Conservation (phyloP, 129 eudicot genomes). For the Tanacetum coccineum region DNA sequence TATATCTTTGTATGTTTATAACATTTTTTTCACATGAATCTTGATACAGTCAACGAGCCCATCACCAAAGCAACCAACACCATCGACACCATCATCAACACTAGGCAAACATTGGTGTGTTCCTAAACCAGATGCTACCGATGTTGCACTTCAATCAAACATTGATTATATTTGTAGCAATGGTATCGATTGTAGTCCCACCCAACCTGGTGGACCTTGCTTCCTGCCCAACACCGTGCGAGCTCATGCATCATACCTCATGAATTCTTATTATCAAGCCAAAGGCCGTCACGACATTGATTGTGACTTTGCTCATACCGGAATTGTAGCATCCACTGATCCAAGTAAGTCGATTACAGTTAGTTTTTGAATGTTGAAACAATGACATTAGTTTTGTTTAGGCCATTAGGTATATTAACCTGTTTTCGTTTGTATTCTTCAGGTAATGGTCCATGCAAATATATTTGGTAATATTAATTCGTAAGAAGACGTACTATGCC, state of each 20-base stretch:
- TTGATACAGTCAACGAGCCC: conserved; percentile 17
- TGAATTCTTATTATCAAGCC: conserved; percentile 56
- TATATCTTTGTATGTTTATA: neutral
- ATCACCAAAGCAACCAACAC: conserved; percentile 20
- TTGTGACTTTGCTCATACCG: conserved; percentile 54
- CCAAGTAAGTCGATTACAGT: conserved; percentile 47
- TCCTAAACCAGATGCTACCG: conserved; percentile 42
- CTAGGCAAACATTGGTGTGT: conserved; percentile 46
- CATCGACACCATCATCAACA: conserved; percentile 15
- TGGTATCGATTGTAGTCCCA: conserved; percentile 55
- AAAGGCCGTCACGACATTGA: conserved; percentile 37
- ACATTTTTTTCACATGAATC: neutral
- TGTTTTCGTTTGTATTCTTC: conserved; percentile 4
- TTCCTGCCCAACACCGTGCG: conserved; percentile 49
- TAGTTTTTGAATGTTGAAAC: neutral
- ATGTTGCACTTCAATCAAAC: conserved; percentile 46
- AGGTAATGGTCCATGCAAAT: conserved; percentile 33
- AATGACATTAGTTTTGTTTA: neutral
- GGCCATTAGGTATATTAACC: neutral
- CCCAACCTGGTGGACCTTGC: conserved; percentile 55
- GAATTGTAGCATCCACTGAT: conserved; percentile 28
- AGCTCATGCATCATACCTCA: conserved; percentile 60
- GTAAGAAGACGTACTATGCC: neutral
- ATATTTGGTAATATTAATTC: neutral
- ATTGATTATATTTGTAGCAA: conserved; percentile 53